These are phyloP conservation scores for Backusella parvicylindrica DNA, from an alignment of 192 early-diverging fungal genomes.

Conservation along the genomic window DNA sequence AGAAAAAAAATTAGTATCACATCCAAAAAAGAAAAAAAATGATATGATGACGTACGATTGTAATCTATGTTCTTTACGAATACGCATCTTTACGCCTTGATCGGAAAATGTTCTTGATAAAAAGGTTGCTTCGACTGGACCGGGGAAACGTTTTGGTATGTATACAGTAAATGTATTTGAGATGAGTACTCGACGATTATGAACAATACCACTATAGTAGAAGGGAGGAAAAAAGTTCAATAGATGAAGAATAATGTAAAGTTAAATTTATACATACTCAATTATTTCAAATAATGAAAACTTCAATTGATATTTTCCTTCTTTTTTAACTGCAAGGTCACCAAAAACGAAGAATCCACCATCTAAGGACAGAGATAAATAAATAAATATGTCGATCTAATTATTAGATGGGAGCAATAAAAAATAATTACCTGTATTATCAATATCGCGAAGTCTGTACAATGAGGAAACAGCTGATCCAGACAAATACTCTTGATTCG, in stretches of 20 bases:
- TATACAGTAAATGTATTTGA: constrained; percentile 78
- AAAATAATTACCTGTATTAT: constrained; percentile 49
- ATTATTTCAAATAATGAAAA: constrained; percentile 90
- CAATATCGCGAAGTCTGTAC: constrained; percentile 79
- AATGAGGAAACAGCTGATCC: constrained; percentile 91
- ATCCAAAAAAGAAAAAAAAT: background rate
- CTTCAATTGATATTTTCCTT: constrained; percentile 75
- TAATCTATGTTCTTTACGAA: constrained; percentile 77
- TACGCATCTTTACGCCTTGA: constrained; percentile 91
- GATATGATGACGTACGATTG: constrained; percentile 22
- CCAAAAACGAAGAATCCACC: constrained; percentile 96
- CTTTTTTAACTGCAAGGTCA: constrained; percentile 81
- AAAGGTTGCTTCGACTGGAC: constrained; percentile 86
- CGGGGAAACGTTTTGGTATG: constrained; percentile 87
- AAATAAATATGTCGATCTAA: background rate
- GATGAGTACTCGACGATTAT: constrained; percentile 53
- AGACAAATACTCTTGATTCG: constrained; percentile 72
- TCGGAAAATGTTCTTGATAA: constrained; percentile 89
- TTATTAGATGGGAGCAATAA: background rate
- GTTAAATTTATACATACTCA: constrained; percentile 33
- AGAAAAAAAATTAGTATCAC: background rate
- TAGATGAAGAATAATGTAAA: background rate
- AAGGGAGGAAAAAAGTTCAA: background rate
- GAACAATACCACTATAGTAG: constrained; percentile 4
- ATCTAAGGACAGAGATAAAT: constrained; percentile 34